A percentile compares a stretch with the other conserved stretches of the same genome.
These are phyloP conservation scores for Drosera spatulata DNA, from an alignment of 179 eudicot species.

Conservation along the genomic window DNA sequence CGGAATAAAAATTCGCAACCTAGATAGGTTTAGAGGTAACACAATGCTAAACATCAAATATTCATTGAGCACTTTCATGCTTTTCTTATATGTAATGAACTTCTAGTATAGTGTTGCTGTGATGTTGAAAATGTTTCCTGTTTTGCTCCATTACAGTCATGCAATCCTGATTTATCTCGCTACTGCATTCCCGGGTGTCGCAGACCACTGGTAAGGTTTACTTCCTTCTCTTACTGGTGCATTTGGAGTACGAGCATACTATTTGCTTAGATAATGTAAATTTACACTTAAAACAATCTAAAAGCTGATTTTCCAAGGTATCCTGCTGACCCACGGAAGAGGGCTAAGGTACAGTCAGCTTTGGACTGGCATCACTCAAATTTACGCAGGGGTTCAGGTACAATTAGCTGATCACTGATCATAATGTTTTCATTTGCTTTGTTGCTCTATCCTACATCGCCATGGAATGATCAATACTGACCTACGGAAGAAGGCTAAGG, in stretches of 20 bases:
- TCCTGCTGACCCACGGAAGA: constrained; percentile 64
- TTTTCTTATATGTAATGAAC: no score
- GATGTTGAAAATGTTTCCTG: no score
- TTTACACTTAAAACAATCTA: not conserved
- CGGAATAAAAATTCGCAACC: no score
- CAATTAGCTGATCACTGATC: not conserved
- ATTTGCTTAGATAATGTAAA: not conserved
- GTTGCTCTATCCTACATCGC: not conserved
- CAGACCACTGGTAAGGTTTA: constrained; percentile 76
- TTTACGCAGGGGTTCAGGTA: constrained; percentile 80
- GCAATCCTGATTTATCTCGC: constrained; percentile 80
- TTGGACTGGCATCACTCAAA: constrained; percentile 92
- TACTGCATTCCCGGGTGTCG: constrained; percentile 75
- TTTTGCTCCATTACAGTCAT: constrained; percentile 44
- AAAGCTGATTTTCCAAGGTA: constrained; percentile 36
- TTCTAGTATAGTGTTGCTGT: no score
- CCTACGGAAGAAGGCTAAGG: no score
- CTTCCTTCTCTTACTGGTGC: not conserved
- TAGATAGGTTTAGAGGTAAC: no score
- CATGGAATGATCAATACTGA: not conserved
- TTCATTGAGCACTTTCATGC: no score
- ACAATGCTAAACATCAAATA: no score
- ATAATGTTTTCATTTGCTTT: no score
- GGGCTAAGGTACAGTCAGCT: constrained; percentile 80
- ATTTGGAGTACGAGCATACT: no score